These are phyloP conservation scores for Cnidoscolus chayamansa DNA, from an alignment of 441 rosid genomes.

Conservation along the genomic window DNA sequence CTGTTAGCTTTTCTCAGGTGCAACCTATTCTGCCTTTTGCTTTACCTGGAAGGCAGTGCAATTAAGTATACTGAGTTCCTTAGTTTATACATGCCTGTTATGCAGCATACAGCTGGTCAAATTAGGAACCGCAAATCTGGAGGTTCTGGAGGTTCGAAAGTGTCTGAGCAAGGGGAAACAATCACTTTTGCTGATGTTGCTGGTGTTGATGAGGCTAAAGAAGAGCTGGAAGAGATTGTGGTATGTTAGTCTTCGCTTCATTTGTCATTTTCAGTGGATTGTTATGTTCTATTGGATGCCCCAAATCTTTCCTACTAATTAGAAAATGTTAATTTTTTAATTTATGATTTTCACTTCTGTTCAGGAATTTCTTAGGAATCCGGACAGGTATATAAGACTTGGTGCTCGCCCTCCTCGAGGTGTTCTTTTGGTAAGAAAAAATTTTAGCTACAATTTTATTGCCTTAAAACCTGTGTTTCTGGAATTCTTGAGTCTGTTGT, in stretches of 20 bases:
- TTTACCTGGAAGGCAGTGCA: slow-evolving; percentile 19
- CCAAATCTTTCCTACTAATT: slow-evolving; percentile 18
- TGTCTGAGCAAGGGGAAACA: slow-evolving; percentile 64
- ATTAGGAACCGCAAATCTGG: slow-evolving; percentile 72
- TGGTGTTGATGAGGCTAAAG: slow-evolving; percentile 98
- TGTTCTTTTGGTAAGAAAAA: slow-evolving; percentile 80
- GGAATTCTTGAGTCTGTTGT: neutral
- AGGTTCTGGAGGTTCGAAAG: slow-evolving; percentile 62
- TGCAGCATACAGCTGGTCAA: slow-evolving; percentile 79
- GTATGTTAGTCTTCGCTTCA: slow-evolving; percentile 38
- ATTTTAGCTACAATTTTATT: neutral
- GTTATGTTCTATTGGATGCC: slow-evolving; percentile 10
- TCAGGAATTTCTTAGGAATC: slow-evolving; percentile 97
- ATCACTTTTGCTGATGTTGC: slow-evolving; percentile 97
- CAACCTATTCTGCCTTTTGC: slow-evolving; percentile 16
- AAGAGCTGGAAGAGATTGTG: slow-evolving; percentile 97
- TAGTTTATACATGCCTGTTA: slow-evolving; percentile 13
- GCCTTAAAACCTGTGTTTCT: neutral
- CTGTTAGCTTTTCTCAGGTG: slow-evolving; percentile 82
- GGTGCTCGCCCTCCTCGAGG: slow-evolving; percentile 99
- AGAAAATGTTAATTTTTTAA: slow-evolving; percentile 23
- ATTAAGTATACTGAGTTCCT: slow-evolving; percentile 21
- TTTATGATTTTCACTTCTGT: slow-evolving; percentile 24
- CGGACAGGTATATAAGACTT: slow-evolving; percentile 72
- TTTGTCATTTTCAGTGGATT: slow-evolving; percentile 15